phyloP scores from a whole-genome alignment of 2,329 filamentous ascomycete genomes.

The Trichoderma arundinaceum region DNA sequence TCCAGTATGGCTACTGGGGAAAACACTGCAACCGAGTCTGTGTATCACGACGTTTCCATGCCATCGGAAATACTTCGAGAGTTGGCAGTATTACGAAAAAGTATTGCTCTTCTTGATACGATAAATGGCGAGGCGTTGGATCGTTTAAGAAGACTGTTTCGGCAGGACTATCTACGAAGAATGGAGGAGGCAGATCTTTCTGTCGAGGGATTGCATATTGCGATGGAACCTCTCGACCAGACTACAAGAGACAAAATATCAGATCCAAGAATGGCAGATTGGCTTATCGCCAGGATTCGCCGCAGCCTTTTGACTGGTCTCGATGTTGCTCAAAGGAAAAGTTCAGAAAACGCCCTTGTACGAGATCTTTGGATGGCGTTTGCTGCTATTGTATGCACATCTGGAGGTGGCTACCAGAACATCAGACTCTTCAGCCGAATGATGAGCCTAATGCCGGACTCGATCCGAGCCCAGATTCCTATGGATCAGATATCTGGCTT shows the following conservation, averaged over 20 bases:
- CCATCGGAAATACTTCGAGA: constrained; percentile 31
- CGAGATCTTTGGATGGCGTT: constrained; percentile 36
- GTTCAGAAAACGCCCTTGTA: constrained; percentile 15
- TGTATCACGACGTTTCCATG: not conserved
- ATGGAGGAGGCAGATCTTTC: constrained; percentile 33
- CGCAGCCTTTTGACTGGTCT: constrained; percentile 35
- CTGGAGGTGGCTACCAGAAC: constrained; percentile 32
- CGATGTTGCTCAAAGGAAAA: constrained; percentile 24
- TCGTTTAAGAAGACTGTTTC: constrained; percentile 28
- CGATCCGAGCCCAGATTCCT: constrained; percentile 31
- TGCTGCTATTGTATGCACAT: constrained; percentile 28
- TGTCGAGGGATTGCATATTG: constrained; percentile 28
- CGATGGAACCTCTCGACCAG: constrained; percentile 36
- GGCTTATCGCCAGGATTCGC: constrained; percentile 35
- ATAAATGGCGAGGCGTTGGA: constrained; percentile 28
- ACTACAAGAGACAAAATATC: constrained; percentile 31
- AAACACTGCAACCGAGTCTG: not conserved
- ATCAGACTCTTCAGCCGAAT: constrained; percentile 34
- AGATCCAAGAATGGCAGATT: constrained; percentile 30
- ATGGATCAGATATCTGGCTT: constrained; percentile 31
- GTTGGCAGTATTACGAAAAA: constrained; percentile 31
- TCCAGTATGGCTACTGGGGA: not conserved
- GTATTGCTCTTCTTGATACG: constrained; percentile 24
- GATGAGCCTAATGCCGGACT: constrained; percentile 34
- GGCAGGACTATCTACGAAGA: constrained; percentile 31